Base-by-base conservation (phyloP, 2,329 filamentous ascomycete species). In the Penicillium nordicum region DNA sequence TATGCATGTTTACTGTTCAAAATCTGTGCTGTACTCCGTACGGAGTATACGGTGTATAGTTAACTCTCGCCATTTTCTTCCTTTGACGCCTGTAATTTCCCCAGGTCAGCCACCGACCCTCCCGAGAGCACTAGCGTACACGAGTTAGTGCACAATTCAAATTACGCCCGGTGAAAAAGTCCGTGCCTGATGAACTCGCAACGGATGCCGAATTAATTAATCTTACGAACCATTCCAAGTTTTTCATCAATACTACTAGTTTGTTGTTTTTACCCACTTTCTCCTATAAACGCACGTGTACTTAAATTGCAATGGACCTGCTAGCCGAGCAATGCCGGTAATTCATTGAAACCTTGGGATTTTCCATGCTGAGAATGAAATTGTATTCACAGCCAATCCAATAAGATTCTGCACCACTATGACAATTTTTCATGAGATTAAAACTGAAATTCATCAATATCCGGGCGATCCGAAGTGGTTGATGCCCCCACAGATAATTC, bases 401-500 rank as follows among this genome's bases (percentile, higher is more conserved):
- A 41, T 4, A 29, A 23, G 18, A 25, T 23, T n/a, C 21, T 36
- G n/a, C 18, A 30, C n/a, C 5, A 44, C 11, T 21, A 18, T 29
- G 12, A 36, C 16, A 27, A 51, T 32, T 11, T 46, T 12, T 14
- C 21, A 36, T 44, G 7, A 36, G 29, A 21, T 27, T 11, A 16
- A 18, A 44, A 8, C 16, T 12, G 8, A 37, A 54, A 16, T 16
- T 18, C 9, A 41, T 46, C 46, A 60, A 29, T 6, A 55, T 55
- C 53, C 53, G 57, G 46, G 40, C 44, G 42, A 55, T 43, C 45
- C 41, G 14, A 66, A 57, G 53, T 65, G 64, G 55, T 63, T 65
- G 42, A 63, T 56, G 16, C 66, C 44, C 42, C 69, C 67, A 58
- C 69, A 69, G 16, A 66, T 53, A 29, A 74, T 53, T 5, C 73